Percentiles rank a stretch among this genome's conserved stretches.
phyloP scores from a whole-genome alignment of 2,329 filamentous ascomycete genomes.

The Didymella pinodella region DNA sequence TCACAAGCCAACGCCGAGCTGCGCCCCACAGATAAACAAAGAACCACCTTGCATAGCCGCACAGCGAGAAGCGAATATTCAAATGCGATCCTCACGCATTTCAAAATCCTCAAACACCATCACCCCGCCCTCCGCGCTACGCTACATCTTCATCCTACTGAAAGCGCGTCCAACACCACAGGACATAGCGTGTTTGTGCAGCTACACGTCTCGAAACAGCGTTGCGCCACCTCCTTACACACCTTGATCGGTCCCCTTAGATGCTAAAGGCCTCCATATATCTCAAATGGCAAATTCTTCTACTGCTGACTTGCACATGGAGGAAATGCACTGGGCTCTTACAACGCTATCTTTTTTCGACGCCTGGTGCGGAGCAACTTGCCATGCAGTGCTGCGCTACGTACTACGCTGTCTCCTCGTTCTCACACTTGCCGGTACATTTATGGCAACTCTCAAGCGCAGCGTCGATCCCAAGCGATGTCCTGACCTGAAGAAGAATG shows the following conservation, averaged over 20 bases:
- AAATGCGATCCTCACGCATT: slow-evolving; percentile 2
- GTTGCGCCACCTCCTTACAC: slow-evolving; percentile 12
- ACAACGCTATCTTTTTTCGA: slow-evolving; percentile 1
- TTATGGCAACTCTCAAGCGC: not conserved
- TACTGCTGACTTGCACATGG: not conserved
- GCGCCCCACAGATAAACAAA: slow-evolving; percentile 4
- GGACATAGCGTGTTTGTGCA: slow-evolving; percentile 16
- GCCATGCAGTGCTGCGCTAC: slow-evolving; percentile 7
- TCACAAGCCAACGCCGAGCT: not conserved
- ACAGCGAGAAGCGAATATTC: not conserved
- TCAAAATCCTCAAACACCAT: slow-evolving; percentile 5
- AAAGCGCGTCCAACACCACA: slow-evolving; percentile 36
- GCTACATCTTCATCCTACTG: slow-evolving; percentile 40
- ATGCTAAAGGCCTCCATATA: not conserved
- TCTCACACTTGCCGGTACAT: slow-evolving; percentile 1
- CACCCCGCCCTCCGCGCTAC: slow-evolving; percentile 36
- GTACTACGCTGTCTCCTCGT: slow-evolving; percentile 2
- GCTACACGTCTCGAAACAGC: slow-evolving; percentile 1
- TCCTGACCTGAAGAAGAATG: not conserved
- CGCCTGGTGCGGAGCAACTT: slow-evolving; percentile 4
- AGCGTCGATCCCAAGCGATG: slow-evolving; percentile 1
- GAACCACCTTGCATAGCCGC: not conserved
- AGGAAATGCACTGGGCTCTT: not conserved
- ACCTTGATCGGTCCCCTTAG: not conserved
- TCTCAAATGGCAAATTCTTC: not conserved